Evolutionary conservation across 2,329 filamentous ascomycete species (phyloP), one percentile per base, ranked within the genome.

Genomic region (Fusarium napiforme): DNA sequence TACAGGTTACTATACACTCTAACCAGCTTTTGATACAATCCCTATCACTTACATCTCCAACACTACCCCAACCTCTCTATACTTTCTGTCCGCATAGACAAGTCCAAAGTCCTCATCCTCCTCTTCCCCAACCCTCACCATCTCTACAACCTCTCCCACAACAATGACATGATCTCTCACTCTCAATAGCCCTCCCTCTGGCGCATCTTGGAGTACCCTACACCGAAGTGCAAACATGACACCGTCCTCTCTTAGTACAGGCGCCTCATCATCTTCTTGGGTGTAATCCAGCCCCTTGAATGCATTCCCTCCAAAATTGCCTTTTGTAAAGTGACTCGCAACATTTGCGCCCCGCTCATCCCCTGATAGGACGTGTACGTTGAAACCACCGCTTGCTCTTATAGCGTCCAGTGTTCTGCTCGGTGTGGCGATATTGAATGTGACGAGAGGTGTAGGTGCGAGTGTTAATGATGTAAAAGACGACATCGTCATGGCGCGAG

Each of bases 401-500:
- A 91, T 83, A 14, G 88, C 88, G 64, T 87, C 84, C 30, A 88
- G 82, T 18, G 88, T 90, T 18, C 86, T 84, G 77, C 87, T 89
- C 26, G 88, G 88, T 34, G 85, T 83, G 30, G 84, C 84, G 55
- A 90, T 83, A 80, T 90, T 90, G 82, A 91, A 90, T 1, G 85
- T 86, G 11, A 91, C 80, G 16, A 87, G 81, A 2, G 88, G 88
- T 32, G 80, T 83, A 0, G 88, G 88, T n/a, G 77, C 73, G 23
- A 90, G 82, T 21, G 86, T 84, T 32, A 91, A 80, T 0, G 87
- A 89, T 5, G 88, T 88, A 70, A 91, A 86, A 5, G 88, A 90
- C 11, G 89, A 90, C 83, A 90, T 88, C 37, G 89, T 90, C 85
- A 90, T 88, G 53, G 85, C 88, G 37, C 85, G 83, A 10, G 85